phyloP scores from a whole-genome alignment of 2,329 filamentous ascomycete species.

The Xylaria sp. region DNA sequence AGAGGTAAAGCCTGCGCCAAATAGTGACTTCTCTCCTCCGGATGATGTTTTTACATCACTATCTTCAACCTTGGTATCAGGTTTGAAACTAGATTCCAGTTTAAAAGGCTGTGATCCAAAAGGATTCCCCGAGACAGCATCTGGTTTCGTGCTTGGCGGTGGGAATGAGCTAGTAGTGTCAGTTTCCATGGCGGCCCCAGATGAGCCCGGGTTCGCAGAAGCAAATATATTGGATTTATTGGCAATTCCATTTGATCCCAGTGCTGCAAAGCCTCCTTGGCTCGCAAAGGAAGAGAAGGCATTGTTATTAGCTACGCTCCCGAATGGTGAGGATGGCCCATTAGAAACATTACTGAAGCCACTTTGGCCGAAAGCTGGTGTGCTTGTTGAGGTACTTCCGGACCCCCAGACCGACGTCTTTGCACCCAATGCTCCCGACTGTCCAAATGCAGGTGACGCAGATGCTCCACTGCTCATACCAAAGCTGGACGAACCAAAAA shows the following conservation, averaged over 20 bases:
- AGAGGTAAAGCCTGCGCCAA: slow-evolving; percentile 66
- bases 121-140: slow-evolving; percentile 36
- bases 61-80: slow-evolving; percentile 66
- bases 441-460: slow-evolving; percentile 56
- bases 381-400: slow-evolving; percentile 42
- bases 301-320: slow-evolving; percentile 21
- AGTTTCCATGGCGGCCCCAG: slow-evolving; percentile 44
- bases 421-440: slow-evolving; percentile 54
- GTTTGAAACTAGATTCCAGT: slow-evolving; percentile 70
- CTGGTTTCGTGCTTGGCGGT: slow-evolving; percentile 46
- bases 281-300: slow-evolving; percentile 56
- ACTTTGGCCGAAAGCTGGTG: slow-evolving; percentile 61
- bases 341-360: slow-evolving; percentile 49
- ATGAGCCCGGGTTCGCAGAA: slow-evolving; percentile 44
- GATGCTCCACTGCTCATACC: slow-evolving; percentile 32
- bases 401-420: slow-evolving; percentile 62
- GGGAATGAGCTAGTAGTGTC: slow-evolving; percentile 47
- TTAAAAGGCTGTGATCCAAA: slow-evolving; percentile 68
- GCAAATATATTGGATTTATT: slow-evolving; percentile 48
- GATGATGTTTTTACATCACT: slow-evolving; percentile 45
- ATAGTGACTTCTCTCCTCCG: slow-evolving; percentile 55
- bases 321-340: slow-evolving; percentile 27
- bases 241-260: slow-evolving; percentile 46
- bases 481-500: slow-evolving; percentile 49
- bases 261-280: slow-evolving; percentile 60